Base-by-base conservation (phyloP, 345 rosid genomes). In the Salix koriyanagi region DNA sequence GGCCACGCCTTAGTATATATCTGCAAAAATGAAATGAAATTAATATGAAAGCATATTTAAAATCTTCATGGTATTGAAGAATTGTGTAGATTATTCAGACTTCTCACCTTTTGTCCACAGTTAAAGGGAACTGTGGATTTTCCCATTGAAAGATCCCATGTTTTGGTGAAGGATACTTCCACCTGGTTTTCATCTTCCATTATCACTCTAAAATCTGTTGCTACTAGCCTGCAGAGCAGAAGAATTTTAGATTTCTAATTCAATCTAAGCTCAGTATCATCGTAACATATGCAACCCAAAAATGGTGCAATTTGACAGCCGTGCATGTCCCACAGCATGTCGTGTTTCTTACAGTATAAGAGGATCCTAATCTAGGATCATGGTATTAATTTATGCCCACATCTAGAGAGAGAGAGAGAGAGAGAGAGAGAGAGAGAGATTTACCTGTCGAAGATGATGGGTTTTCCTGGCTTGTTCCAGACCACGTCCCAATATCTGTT, bases 71-170 rank as follows among this genome's bases (percentile, higher is more conserved):
- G 18, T 3, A 46, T 46, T 46, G 14, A 13, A 14, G 15, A 2
- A 46, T 13, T 46, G 5, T 14, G 16, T 14, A 46, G 50, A 46
- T 13, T 13, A 46, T 13, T 13, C 14, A 34, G 4, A 64, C 1
- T 4, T 48, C 30, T 48, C 30, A 89, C 99, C 99, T 90, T 85
- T 93, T 96, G 80, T 93, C 99, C 2, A 96, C 83, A 78, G 94
- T 91, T 65, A 96, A 62, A 7, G 99, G 99, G 98, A 74, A 85
- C 92, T n/a, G 58, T 18, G 14, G 79, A 74, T 30, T 81, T 79
- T 8, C 79, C 84, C 9, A 21, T 68, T 4, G 82, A 73, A 42
- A 67, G 66, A 14, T 68, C 71, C 99, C 99, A 94, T 28, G 50
- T 80, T 73, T 75, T 76, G 4, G 74, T 41, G 70, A 80, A 80